Percentiles rank a stretch among this genome's conserved stretches.
Conservation (phyloP, 1,284 basidiomycete species). For the Puccinia polysora region DNA sequence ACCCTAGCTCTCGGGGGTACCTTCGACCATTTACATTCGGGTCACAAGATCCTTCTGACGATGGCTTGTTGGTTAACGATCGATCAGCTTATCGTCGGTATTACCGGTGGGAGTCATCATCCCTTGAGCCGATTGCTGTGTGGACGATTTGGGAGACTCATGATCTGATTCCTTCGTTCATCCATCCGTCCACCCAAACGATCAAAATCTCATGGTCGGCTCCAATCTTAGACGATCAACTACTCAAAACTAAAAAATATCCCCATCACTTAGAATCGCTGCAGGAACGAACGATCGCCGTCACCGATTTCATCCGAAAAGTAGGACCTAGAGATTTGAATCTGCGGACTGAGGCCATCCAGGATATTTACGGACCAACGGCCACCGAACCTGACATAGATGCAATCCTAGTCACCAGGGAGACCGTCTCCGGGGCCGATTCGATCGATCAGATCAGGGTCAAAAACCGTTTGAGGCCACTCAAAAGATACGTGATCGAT, state of each 20-base stretch:
- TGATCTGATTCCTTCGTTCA: too few species aligned
- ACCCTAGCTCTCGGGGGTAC: slow-evolving; percentile 64
- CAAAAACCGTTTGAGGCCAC: background rate
- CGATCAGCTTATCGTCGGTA: slow-evolving; percentile 78
- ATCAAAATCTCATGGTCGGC: too few species aligned
- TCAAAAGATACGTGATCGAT: slow-evolving; percentile 46
- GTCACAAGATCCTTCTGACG: slow-evolving; percentile 92
- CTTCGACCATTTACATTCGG: slow-evolving; percentile 95
- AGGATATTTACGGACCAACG: slow-evolving; percentile 82
- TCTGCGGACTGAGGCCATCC: slow-evolving; percentile 18
- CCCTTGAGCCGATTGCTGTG: too few species aligned
- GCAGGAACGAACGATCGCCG: slow-evolving; percentile 62
- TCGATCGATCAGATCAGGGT: slow-evolving; percentile 59
- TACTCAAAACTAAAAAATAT: slow-evolving; percentile 4
- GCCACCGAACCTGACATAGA: slow-evolving; percentile 76
- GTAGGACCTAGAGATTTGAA: slow-evolving; percentile 12
- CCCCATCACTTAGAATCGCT: background rate
- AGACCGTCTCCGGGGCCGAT: slow-evolving; percentile 71
- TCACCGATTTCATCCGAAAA: slow-evolving; percentile 60
- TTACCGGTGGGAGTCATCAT: too few species aligned
- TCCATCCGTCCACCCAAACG: too few species aligned
- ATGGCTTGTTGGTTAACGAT: slow-evolving; percentile 78
- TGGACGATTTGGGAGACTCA: too few species aligned
- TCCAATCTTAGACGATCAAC: background rate
- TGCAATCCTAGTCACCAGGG: slow-evolving; percentile 76